Evolutionary conservation across 2,329 filamentous ascomycete species (phyloP), one percentile per base, ranked within the genome.

Genomic region (Fusarium sp.): DNA sequence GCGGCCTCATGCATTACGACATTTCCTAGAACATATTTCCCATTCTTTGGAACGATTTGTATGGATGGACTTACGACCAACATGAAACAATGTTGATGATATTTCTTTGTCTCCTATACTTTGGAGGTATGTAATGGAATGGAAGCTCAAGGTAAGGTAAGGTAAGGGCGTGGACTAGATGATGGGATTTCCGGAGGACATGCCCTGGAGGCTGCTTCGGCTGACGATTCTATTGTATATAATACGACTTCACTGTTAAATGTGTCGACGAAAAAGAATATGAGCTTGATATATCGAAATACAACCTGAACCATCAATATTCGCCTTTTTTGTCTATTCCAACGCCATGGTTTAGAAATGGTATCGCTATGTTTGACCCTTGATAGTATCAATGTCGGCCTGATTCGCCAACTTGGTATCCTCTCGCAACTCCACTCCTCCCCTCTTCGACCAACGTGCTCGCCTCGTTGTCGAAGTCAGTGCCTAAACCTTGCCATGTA

Each of bases 401-500:
- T 34, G 67, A 66, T 46, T 89, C 88, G 9, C 92, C 93, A 53
- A 96, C 91, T 0, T 85, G 88, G 82, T 99, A 99, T 0, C 95
- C 96, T 74, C 93, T 89, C 34, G 96, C 96, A 58, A 98, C 89
- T 17, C 96, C 96, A 69, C 90, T 92, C 69, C 94, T 88, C 2
- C 96, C 96, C 80, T 98, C 90, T 76, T 97, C 94, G 59, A 99
- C 87, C 19, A 88, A 78, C 2, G 92, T 90, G 57, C 92, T 83
- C n/a, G 83, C 81, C 54, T 88, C 85, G 15, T 82, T 82, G n/a
- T 81, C 69, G 73, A 94, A 97, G 77, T 99, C 96, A 65, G 89
- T 97, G 0, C 96, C 96, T 24, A 99, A 81, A 0, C 96, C 96
- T 75, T 92, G 92, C 96, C 96, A 99, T 6, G 93, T 97, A 58